Conservation (phyloP, 345 rosid species). For the Lenwebbia sp. region DNA sequence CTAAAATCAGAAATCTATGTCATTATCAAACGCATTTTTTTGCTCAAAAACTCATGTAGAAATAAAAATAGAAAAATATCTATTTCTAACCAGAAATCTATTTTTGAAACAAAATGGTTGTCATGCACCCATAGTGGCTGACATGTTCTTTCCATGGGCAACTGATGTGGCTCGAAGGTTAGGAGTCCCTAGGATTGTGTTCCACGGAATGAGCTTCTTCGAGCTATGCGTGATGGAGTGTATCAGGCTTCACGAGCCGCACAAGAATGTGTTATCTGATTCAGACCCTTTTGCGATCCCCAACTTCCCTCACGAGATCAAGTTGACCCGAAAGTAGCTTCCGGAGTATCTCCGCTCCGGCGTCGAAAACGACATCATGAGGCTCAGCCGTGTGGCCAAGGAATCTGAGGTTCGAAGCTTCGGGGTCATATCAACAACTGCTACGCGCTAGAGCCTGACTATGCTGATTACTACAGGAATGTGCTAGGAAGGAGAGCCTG, state of each 20-base stretch:
- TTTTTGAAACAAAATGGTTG: no score
- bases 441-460: constrained; percentile 10
- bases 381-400: not conserved
- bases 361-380: not conserved
- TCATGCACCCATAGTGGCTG: no score
- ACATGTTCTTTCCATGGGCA: constrained; percentile 55
- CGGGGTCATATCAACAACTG: constrained; percentile 7
- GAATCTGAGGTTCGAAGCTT: not conserved
- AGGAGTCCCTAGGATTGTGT: constrained; percentile 39
- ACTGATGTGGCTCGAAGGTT: constrained; percentile 33
- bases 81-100: no score
- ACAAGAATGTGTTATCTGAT: constrained; percentile 22
- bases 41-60: no score
- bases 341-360: not conserved
- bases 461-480: constrained; percentile 1
- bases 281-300: constrained; percentile 35
- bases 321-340: constrained; percentile 25
- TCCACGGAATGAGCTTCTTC: constrained; percentile 38
- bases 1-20: no score
- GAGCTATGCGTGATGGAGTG: constrained; percentile 19
- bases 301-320: constrained; percentile 33
- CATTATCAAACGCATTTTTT: no score
- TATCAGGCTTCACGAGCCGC: constrained; percentile 24
- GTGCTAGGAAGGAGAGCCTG: constrained; percentile 2
- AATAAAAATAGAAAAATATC: no score